These are phyloP conservation scores for Dipteronia sinensis DNA, from an alignment of 345 rosid species.

Conservation along the genomic window DNA sequence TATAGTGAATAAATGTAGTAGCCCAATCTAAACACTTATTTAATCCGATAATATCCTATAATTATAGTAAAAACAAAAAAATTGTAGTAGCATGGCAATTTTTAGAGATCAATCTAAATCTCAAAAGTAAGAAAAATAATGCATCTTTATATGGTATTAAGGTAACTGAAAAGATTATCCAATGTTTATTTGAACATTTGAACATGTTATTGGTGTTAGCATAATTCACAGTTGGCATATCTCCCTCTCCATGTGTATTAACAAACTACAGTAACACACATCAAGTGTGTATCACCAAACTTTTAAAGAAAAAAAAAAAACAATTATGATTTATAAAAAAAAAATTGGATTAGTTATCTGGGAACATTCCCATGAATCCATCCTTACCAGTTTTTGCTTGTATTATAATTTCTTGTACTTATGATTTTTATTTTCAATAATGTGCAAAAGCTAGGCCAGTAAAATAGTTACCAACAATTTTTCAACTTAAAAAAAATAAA, in stretches of 20 bases:
- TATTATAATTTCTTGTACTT: background rate
- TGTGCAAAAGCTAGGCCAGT: background rate
- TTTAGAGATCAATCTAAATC: no score
- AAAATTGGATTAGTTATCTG: background rate
- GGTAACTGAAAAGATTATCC: no score
- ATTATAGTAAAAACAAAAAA: no score
- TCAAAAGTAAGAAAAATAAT: background rate
- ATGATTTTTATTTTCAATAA: background rate
- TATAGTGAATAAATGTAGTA: no score
- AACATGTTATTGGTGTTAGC: background rate
- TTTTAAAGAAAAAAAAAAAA: background rate
- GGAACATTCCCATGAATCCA: conserved; percentile 6
- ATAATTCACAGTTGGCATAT: background rate
- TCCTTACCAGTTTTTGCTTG: background rate
- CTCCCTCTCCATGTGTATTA: background rate
- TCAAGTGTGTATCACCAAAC: conserved; percentile 11
- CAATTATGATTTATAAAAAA: background rate
- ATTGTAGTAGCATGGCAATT: no score
- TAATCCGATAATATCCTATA: no score
- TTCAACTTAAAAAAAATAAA: no score
- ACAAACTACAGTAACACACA: background rate
- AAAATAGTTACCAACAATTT: no score
- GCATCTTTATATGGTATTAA: background rate
- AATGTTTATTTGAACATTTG: background rate
- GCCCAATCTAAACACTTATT: no score